phyloP scores from a whole-genome alignment of 169 alveolate genomes.

The Eimeria brunetti region DNA sequence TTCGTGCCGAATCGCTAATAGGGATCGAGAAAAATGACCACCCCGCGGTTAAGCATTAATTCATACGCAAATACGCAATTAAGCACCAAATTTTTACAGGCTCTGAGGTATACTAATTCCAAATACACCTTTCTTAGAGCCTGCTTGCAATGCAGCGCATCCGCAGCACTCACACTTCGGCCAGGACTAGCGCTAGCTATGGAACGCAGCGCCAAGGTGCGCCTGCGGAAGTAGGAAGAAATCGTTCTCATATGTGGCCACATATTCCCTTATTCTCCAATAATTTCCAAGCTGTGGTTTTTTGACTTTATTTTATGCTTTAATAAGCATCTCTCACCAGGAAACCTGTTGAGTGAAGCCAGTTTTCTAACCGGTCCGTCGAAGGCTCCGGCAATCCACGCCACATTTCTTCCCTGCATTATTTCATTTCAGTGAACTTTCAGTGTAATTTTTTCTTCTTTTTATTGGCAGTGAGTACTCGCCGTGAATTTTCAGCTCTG shows the following conservation, averaged over 20 bases:
- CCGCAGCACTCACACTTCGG: neutral
- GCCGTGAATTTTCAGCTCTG: constrained; percentile 27
- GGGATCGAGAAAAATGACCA: neutral
- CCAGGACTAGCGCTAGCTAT: constrained; percentile 54
- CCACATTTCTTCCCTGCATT: constrained; percentile 15
- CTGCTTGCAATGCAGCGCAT: neutral
- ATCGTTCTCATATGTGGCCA: neutral
- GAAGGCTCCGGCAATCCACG: neutral
- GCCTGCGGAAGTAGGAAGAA: constrained; percentile 3
- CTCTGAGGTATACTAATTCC: neutral
- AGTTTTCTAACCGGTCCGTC: neutral
- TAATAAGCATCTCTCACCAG: neutral
- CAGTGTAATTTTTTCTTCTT: neutral
- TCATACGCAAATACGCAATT: neutral
- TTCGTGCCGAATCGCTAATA: neutral
- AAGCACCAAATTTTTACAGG: neutral
- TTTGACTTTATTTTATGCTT: neutral
- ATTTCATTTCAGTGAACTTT: neutral
- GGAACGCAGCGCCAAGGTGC: constrained; percentile 25
- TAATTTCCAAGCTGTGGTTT: neutral
- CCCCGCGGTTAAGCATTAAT: neutral
- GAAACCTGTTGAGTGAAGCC: constrained; percentile 1
- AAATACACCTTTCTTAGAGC: neutral
- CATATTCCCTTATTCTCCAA: neutral
- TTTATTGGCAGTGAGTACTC: neutral